These are phyloP conservation scores for Globisporangium lucens DNA, from an alignment of 352 stramenopile species.

Conservation along the genomic window DNA sequence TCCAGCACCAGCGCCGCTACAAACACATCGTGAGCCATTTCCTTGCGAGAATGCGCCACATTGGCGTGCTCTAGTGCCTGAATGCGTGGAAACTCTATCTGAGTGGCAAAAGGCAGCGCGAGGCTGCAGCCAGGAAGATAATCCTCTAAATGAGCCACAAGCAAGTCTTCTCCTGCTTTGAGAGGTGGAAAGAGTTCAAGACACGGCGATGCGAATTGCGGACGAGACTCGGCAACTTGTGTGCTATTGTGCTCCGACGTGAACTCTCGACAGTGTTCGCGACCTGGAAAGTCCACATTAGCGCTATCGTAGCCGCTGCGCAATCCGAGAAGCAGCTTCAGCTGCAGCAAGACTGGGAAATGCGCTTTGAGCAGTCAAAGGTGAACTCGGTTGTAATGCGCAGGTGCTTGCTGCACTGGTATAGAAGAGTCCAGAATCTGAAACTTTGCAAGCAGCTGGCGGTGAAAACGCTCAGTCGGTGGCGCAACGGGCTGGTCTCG, in stretches of 20 bases:
- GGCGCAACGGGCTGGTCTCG: slow-evolving; percentile 22
- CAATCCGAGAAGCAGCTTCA: slow-evolving; percentile 19
- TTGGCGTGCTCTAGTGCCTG: slow-evolving; percentile 41
- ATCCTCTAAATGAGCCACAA: slow-evolving; percentile 36
- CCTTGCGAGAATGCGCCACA: slow-evolving; percentile 26
- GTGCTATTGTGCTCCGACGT: background rate
- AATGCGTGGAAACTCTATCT: slow-evolving; percentile 43
- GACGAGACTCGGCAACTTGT: background rate
- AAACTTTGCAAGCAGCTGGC: slow-evolving; percentile 9
- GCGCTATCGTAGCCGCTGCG: slow-evolving; percentile 9
- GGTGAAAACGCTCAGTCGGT: slow-evolving; percentile 20
- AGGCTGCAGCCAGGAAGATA: slow-evolving; percentile 24
- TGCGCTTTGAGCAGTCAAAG: slow-evolving; percentile 23
- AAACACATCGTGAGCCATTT: background rate
- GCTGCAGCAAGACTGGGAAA: slow-evolving; percentile 27
- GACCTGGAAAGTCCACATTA: slow-evolving; percentile 20
- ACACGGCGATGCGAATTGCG: background rate
- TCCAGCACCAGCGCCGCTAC: slow-evolving; percentile 1
- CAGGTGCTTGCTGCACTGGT: slow-evolving; percentile 28
- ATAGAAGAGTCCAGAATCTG: slow-evolving; percentile 9
- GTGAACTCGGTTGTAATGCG: slow-evolving; percentile 20
- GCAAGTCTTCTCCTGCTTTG: slow-evolving; percentile 20
- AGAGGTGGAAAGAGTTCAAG: slow-evolving; percentile 16
- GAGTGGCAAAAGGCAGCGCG: slow-evolving; percentile 13
- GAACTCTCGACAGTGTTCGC: background rate